phyloP scores from a whole-genome alignment of 768 basidiomycete genomes.

The Calocybe cyanea region DNA sequence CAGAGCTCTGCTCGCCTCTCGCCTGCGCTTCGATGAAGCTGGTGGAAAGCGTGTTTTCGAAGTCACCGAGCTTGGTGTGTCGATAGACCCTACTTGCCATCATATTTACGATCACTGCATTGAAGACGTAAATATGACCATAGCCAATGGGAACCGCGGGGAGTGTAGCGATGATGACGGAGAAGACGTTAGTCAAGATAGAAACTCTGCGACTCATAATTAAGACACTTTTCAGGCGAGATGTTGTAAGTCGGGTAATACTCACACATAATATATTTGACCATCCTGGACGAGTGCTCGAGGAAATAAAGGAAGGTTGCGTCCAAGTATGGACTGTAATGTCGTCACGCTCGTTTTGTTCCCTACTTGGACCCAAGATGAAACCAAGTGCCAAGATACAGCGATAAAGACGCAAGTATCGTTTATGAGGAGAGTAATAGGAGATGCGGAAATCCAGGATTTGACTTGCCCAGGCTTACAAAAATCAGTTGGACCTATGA shows the following conservation, averaged over 20 bases:
- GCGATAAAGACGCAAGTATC: conserved; percentile 31
- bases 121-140: conserved; percentile 7
- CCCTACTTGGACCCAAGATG: conserved; percentile 4
- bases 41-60: conserved; percentile 8
- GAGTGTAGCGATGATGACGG: background rate
- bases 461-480: conserved; percentile 19
- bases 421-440: conserved; percentile 19
- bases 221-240: background rate
- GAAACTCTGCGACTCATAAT: conserved; percentile 1
- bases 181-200: conserved; percentile 7
- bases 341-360: background rate
- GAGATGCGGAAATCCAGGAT: conserved; percentile 16
- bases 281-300: conserved; percentile 23
- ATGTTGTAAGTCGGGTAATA: background rate
- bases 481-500: conserved; percentile 28
- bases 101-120: conserved; percentile 12
- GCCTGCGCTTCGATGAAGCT: conserved; percentile 3
- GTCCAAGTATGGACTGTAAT: conserved; percentile 11
- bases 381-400: conserved; percentile 22
- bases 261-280: conserved; percentile 30
- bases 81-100: conserved; percentile 15
- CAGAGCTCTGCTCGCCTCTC: background rate
- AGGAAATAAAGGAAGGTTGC: conserved; percentile 18
- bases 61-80: conserved; percentile 9
- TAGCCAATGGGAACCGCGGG: conserved; percentile 6